Evolutionary conservation across 805 yeast genomes (phyloP), one percentile per base, ranked within the genome.

Genomic region (Myxozyma udenii): DNA sequence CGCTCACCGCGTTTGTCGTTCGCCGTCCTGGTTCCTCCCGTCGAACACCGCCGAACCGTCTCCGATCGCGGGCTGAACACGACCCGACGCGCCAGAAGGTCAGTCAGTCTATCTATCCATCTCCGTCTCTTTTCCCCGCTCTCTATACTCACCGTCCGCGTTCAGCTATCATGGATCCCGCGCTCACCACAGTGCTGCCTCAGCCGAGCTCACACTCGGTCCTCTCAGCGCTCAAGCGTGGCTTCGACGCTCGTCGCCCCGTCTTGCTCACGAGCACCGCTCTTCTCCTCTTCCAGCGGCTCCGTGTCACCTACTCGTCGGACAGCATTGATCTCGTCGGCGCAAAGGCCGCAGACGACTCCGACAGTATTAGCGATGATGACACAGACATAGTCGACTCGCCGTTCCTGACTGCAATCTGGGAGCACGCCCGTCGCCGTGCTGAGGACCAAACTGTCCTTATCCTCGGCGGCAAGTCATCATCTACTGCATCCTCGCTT

Each of bases 361-460:
- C 44, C 9, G 46, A 35, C 24, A 35, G 25, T 22, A 33, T 26
- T 22, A 33, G 11, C 38, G 38, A 47, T 38, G 28, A 5, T 14
- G 50, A 16, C 21, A 22, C 38, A 4, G 52, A 53, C 11, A 54
- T 52, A 16, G 60, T 64, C 9, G 74, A 73, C 30, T 65, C 62
- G 16, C 60, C 65, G 23, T 63, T 70, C 25, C 48, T 71, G 24
- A 58, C 65, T 9, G 46, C 63, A 7, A 50, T 71, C 4, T 70
- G 74, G 72, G 68, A 65, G 37, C 75, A 71, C 49, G 73, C 74
- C 3, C 62, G 63, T 44, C 61, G 66, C 39, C 66, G 74, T 16
- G 63, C 67, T 5, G 75, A 71, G 56, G 74, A 71, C 47, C 75
- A 71, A 60, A 63, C 72, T 21, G 50, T 71, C 7, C 55, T 71